Conservation (phyloP, 768 basidiomycete species). For the Auriscalpium orientale region DNA sequence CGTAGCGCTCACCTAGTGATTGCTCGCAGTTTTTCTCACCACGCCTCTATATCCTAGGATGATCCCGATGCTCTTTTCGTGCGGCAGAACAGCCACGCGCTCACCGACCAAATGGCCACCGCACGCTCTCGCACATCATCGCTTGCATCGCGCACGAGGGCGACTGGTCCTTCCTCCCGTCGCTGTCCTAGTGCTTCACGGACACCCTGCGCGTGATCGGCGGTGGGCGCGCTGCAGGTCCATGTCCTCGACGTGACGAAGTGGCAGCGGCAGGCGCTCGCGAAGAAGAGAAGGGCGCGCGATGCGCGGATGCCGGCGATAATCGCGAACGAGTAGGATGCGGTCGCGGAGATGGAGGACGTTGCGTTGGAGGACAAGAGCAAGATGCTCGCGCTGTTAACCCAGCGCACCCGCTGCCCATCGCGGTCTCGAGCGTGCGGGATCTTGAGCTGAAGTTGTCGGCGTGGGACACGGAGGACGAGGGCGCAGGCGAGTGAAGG, state of each 20-base stretch:
- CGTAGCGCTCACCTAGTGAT: conserved; percentile 16
- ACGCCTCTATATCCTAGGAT: conserved; percentile 37
- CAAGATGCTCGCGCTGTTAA: conserved; percentile 50
- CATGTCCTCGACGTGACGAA: conserved; percentile 63
- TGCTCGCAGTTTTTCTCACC: neutral
- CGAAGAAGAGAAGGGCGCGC: conserved; percentile 57
- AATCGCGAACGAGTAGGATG: conserved; percentile 51
- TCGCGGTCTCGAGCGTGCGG: conserved; percentile 65
- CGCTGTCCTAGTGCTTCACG: conserved; percentile 63
- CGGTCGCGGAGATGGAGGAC: conserved; percentile 78
- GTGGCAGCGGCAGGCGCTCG: conserved; percentile 58
- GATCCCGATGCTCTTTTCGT: conserved; percentile 60
- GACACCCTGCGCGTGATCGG: conserved; percentile 57
- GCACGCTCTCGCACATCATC: conserved; percentile 55
- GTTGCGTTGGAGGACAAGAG: conserved; percentile 76
- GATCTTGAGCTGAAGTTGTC: conserved; percentile 48
- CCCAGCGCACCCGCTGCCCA: conserved; percentile 50
- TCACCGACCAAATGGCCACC: conserved; percentile 60
- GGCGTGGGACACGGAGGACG: conserved; percentile 22
- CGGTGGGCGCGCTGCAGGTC: conserved; percentile 44
- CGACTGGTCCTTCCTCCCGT: conserved; percentile 71
- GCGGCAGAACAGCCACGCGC: conserved; percentile 54
- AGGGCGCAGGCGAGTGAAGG: neutral
- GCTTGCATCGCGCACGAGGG: conserved; percentile 57
- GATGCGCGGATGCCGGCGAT: conserved; percentile 29